Evolutionary conservation across 176 grass and related monocot genomes (phyloP).

Genomic region (Eragrostis nindensis): DNA sequence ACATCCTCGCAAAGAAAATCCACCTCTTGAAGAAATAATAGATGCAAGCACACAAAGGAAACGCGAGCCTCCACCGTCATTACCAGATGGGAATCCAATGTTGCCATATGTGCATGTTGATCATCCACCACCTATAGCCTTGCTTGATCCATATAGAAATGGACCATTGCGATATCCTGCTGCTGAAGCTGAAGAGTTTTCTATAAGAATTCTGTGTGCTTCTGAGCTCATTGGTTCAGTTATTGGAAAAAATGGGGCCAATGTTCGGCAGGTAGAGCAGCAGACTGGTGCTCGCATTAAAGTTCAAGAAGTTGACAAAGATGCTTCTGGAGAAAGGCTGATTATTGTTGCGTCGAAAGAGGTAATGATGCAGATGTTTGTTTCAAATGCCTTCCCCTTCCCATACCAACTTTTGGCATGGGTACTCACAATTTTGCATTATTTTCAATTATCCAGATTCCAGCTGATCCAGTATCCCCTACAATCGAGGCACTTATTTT

Average conservation of each 20-base stretch:
- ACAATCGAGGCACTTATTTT: constrained; percentile 89
- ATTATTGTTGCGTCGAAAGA: constrained; percentile 88
- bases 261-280: constrained; percentile 82
- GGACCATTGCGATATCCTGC: constrained; percentile 54
- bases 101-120: constrained; percentile 53
- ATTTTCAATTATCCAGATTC: constrained; percentile 58
- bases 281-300: constrained; percentile 85
- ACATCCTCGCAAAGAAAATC: constrained; percentile 90
- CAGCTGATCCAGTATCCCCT: constrained; percentile 72
- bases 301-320: constrained; percentile 76
- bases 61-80: constrained; percentile 43
- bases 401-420: constrained; percentile 19
- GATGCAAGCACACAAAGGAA: constrained; percentile 78
- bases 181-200: constrained; percentile 74
- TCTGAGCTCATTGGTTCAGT: constrained; percentile 81
- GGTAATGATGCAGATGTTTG: constrained; percentile 56
- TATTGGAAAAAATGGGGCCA: constrained; percentile 85
- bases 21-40: constrained; percentile 91
- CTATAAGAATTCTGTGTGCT: constrained; percentile 77
- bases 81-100: constrained; percentile 55
- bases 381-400: constrained; percentile 27
- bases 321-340: constrained; percentile 71
- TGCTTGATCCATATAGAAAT: constrained; percentile 69
- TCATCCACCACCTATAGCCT: constrained; percentile 51
- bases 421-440: constrained; percentile 35